A percentile compares a stretch with the other conserved stretches of the same genome.
Evolutionary conservation across 495 filamentous ascomycete species (phyloP).

Genomic region (Penicillium odoratum): DNA sequence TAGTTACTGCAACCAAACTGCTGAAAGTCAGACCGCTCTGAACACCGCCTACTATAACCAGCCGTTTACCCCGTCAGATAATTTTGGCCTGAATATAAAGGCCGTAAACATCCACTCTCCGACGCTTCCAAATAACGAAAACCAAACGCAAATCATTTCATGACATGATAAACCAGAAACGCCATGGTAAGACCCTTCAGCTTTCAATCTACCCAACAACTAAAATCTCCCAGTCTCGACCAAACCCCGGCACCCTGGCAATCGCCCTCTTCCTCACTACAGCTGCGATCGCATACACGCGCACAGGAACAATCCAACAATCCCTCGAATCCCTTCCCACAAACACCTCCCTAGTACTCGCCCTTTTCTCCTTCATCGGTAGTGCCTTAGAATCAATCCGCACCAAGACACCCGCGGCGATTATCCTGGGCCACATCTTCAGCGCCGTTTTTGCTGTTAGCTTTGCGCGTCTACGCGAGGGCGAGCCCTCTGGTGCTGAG

Average conservation of each 20-base stretch:
- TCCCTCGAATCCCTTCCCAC: slow-evolving; percentile 5
- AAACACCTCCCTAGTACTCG: slow-evolving; percentile 1
- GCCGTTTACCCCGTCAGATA: no score
- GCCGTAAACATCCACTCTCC: no score
- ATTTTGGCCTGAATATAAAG: no score
- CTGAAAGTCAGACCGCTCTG: no score
- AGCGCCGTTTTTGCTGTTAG: background rate
- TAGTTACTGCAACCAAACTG: no score
- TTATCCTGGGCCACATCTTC: slow-evolving; percentile 3
- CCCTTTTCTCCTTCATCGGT: slow-evolving; percentile 2
- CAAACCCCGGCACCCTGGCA: background rate
- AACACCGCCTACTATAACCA: no score
- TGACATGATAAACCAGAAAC: no score
- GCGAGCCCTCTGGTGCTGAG: slow-evolving; percentile 1
- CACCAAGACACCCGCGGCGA: background rate
- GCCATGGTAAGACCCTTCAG: background rate
- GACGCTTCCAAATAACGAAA: no score
- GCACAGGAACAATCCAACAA: slow-evolving; percentile 5
- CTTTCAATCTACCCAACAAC: background rate
- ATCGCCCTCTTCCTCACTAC: background rate
- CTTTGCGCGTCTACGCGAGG: slow-evolving; percentile 3
- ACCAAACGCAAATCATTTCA: no score
- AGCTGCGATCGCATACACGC: slow-evolving; percentile 5
- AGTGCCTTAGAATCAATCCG: slow-evolving; percentile 1
- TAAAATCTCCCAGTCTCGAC: background rate